A percentile compares a stretch with the other conserved stretches of the same genome.
These are phyloP conservation scores for Berberis thunbergii DNA, from an alignment of 164 flowering plant genomes.

Conservation along the genomic window DNA sequence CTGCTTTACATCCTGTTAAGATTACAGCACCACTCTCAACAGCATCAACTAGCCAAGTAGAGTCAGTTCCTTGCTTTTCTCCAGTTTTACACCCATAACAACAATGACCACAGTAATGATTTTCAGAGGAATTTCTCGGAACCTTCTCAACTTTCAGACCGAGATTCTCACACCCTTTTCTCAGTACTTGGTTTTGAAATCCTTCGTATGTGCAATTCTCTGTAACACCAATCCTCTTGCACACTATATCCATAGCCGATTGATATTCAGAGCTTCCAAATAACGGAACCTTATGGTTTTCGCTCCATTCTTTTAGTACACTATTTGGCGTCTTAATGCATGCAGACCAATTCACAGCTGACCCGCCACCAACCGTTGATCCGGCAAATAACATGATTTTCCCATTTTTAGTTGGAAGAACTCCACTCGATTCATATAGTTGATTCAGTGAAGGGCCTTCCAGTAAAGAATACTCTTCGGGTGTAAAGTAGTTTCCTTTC, in stretches of 20 bases:
- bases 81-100: too few species aligned
- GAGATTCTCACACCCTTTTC: slow-evolving; percentile 60
- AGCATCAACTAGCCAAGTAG: too few species aligned
- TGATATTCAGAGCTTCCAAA: slow-evolving; percentile 34
- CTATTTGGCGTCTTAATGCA: slow-evolving; percentile 44
- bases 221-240: slow-evolving; percentile 51
- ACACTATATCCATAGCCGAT: slow-evolving; percentile 59
- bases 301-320: slow-evolving; percentile 49
- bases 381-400: slow-evolving; percentile 43
- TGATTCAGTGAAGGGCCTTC: slow-evolving; percentile 52
- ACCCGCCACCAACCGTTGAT: slow-evolving; percentile 70
- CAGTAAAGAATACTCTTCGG: slow-evolving; percentile 42
- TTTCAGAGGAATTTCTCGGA: slow-evolving; percentile 50
- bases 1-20: slow-evolving; percentile 28
- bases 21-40: too few species aligned
- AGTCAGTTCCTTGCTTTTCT: too few species aligned
- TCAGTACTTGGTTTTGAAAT: slow-evolving; percentile 52
- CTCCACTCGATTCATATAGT: slow-evolving; percentile 52
- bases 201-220: slow-evolving; percentile 44
- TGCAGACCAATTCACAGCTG: slow-evolving; percentile 80
- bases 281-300: slow-evolving; percentile 26
- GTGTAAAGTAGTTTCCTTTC: slow-evolving; percentile 54
- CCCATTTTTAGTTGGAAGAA: slow-evolving; percentile 26
- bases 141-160: slow-evolving; percentile 43
- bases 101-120: slow-evolving; percentile 40